These are phyloP conservation scores for Nicotiana attenuata DNA, from an alignment of 257 asterid genomes.

Conservation along the genomic window DNA sequence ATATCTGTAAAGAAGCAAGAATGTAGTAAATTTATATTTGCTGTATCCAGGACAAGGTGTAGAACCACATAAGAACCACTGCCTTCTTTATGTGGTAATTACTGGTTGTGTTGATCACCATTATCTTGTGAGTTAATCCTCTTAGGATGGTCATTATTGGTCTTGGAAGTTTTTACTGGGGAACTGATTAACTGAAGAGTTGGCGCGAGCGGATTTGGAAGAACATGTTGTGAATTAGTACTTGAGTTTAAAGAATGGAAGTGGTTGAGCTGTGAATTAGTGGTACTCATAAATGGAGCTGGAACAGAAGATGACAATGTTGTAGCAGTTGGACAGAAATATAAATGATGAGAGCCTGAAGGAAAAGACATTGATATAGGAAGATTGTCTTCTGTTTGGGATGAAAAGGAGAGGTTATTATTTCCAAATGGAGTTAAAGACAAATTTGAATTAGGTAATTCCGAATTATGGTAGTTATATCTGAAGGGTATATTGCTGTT, in stretches of 20 bases:
- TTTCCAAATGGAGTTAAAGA: constrained; percentile 53
- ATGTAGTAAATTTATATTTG: neutral
- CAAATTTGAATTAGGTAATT: constrained; percentile 29
- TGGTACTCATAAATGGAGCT: constrained; percentile 21
- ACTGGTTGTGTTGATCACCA: neutral
- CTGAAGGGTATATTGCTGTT: constrained; percentile 17
- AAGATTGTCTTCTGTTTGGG: constrained; percentile 16
- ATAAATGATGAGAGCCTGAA: constrained; percentile 37
- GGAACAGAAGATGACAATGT: constrained; percentile 19
- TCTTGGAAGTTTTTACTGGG: constrained; percentile 16
- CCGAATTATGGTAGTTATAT: constrained; percentile 42
- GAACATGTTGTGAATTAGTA: constrained; percentile 13
- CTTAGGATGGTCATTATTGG: neutral
- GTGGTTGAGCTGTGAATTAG: constrained; percentile 26
- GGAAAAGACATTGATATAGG: constrained; percentile 4
- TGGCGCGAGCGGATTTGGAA: constrained; percentile 29
- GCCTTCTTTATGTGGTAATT: constrained; percentile 3
- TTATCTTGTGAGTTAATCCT: neutral
- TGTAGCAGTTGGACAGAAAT: constrained; percentile 26
- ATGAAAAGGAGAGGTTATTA: constrained; percentile 12
- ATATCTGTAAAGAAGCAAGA: constrained; percentile 1
- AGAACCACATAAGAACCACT: neutral
- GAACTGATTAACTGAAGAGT: constrained; percentile 43
- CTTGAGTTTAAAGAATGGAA: constrained; percentile 23
- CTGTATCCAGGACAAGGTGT: neutral